A percentile compares a stretch with the other conserved stretches of the same genome.
These are phyloP conservation scores for Malassezia globosa DNA, from an alignment of 1,284 basidiomycete genomes.

Conservation along the genomic window DNA sequence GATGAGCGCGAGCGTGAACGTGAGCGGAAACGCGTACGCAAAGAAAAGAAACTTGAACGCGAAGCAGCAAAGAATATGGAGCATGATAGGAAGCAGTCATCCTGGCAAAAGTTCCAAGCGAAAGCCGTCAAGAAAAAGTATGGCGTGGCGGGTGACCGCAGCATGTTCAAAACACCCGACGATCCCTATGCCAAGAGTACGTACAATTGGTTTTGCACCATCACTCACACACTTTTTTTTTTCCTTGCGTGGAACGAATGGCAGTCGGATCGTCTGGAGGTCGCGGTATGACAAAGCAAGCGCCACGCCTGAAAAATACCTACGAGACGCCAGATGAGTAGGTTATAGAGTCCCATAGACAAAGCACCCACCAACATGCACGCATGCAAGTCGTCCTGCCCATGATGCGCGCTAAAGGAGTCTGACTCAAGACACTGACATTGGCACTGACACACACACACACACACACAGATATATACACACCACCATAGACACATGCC, in stretches of 20 bases:
- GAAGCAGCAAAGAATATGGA: slow-evolving; percentile 80
- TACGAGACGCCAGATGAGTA: slow-evolving; percentile 1
- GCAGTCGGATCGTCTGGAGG: slow-evolving; percentile 2
- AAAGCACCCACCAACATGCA: too few species aligned
- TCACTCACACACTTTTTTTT: not conserved
- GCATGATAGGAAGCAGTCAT: slow-evolving; percentile 72
- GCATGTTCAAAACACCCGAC: slow-evolving; percentile 91
- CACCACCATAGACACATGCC: not conserved
- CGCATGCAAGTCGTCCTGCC: too few species aligned
- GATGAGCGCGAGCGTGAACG: slow-evolving; percentile 45
- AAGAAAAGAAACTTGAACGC: slow-evolving; percentile 83
- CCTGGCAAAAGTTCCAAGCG: slow-evolving; percentile 96
- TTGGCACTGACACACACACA: too few species aligned
- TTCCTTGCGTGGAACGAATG: too few species aligned
- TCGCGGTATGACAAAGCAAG: slow-evolving; percentile 11
- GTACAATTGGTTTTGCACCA: slow-evolving; percentile 27
- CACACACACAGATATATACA: slow-evolving; percentile 1
- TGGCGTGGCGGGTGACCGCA: slow-evolving; percentile 46
- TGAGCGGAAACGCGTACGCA: slow-evolving; percentile 89
- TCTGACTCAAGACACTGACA: too few species aligned
- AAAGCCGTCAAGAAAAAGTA: slow-evolving; percentile 60
- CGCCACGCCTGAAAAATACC: slow-evolving; percentile 2
- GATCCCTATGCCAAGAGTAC: slow-evolving; percentile 75
- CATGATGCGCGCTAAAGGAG: too few species aligned
- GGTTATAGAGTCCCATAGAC: too few species aligned